phyloP scores from a whole-genome alignment of 306 rosid genomes.

The Lotus japonicus region DNA sequence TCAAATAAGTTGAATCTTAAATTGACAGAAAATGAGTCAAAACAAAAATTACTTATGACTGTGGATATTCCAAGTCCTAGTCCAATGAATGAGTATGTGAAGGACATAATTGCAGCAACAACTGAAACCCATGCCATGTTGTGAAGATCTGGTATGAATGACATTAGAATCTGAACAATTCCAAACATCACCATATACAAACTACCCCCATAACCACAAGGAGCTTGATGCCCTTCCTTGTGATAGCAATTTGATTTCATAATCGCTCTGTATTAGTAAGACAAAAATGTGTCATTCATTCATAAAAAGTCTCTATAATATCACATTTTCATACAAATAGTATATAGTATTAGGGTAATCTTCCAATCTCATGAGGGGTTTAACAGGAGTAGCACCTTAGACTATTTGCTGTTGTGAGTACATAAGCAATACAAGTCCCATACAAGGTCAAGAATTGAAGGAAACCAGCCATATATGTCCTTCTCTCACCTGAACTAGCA shows the following conservation, averaged over 20 bases:
- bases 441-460: slow-evolving; percentile 49
- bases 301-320: background rate
- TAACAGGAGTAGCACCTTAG: slow-evolving; percentile 33
- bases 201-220: slow-evolving; percentile 43
- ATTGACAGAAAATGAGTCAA: background rate
- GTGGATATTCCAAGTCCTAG: slow-evolving; percentile 56
- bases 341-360: background rate
- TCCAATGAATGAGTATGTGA: slow-evolving; percentile 60
- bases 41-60: slow-evolving; percentile 32
- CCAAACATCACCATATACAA: slow-evolving; percentile 62
- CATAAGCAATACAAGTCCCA: slow-evolving; percentile 53
- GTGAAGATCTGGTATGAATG: slow-evolving; percentile 83
- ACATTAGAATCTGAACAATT: slow-evolving; percentile 52
- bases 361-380: background rate
- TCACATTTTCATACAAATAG: background rate
- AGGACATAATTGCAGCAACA: slow-evolving; percentile 68
- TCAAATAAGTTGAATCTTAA: background rate
- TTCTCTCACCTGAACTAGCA: slow-evolving; percentile 42
- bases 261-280: slow-evolving; percentile 49
- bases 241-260: slow-evolving; percentile 59
- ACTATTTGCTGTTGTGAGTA: slow-evolving; percentile 53
- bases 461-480: slow-evolving; percentile 40
- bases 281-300: background rate
- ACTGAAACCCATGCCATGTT: slow-evolving; percentile 71
- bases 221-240: slow-evolving; percentile 58